Conservation (phyloP, 2,329 filamentous ascomycete genomes). For the Leptographium galeiforme region DNA sequence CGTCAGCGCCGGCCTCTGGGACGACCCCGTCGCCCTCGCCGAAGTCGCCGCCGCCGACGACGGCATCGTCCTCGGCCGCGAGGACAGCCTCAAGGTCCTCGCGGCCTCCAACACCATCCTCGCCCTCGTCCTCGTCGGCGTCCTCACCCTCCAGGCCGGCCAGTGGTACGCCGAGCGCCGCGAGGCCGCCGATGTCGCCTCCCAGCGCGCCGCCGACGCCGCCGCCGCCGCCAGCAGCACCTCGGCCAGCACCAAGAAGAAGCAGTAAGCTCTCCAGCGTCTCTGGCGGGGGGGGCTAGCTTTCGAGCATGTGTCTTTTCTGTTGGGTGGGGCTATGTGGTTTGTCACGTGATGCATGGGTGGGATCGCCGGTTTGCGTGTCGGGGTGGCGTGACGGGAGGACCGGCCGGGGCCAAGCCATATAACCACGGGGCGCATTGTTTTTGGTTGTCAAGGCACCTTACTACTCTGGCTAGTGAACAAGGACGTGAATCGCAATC, state of each 20-base stretch:
- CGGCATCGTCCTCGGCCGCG: conserved; percentile 61
- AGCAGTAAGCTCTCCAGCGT: conserved; percentile 1
- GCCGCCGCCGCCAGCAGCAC: not conserved
- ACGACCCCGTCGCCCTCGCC: conserved; percentile 21
- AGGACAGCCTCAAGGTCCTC: conserved; percentile 83
- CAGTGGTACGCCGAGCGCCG: conserved; percentile 98
- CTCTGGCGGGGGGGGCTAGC: too few relatives aligned
- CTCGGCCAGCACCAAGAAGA: conserved; percentile 12
- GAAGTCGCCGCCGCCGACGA: conserved; percentile 32
- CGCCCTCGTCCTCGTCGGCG: conserved; percentile 78
- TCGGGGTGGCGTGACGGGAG: too few relatives aligned
- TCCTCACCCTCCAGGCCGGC: conserved; percentile 83
- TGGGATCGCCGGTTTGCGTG: too few relatives aligned
- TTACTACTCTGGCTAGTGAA: too few relatives aligned
- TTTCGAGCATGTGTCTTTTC: too few relatives aligned
- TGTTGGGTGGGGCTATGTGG: too few relatives aligned
- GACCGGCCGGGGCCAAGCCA: too few relatives aligned
- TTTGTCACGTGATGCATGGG: too few relatives aligned
- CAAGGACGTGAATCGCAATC: too few relatives aligned
- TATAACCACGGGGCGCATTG: too few relatives aligned
- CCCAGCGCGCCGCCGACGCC: not conserved
- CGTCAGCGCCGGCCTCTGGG: conserved; percentile 58
- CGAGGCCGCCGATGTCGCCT: conserved; percentile 57
- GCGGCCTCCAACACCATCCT: conserved; percentile 93
- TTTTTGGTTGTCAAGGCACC: too few relatives aligned